These are phyloP conservation scores for Malassezia restricta DNA, from an alignment of 1,284 basidiomycete genomes.

Conservation along the genomic window DNA sequence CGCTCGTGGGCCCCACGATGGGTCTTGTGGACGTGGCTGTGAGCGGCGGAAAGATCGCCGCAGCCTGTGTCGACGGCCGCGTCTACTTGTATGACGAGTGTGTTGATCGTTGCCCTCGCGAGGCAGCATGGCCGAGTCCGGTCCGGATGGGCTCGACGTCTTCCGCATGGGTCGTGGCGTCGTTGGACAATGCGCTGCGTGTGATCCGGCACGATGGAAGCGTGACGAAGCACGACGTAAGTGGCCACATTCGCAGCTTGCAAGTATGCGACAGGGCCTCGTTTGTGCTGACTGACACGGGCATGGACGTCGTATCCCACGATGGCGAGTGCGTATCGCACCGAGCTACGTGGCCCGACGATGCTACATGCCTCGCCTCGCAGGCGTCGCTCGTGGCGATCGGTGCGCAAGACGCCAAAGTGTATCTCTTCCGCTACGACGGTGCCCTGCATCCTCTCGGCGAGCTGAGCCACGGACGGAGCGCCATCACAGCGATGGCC, in stretches of 20 bases:
- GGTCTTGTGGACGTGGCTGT: background rate
- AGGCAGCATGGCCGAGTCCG: background rate
- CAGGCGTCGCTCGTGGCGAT: constrained; percentile 55
- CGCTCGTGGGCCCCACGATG: background rate
- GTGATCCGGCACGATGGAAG: background rate
- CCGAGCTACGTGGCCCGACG: background rate
- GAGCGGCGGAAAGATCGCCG: background rate
- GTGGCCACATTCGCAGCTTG: constrained; percentile 57
- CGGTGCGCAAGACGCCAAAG: constrained; percentile 52
- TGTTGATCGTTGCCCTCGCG: background rate
- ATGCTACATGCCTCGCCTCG: constrained; percentile 49
- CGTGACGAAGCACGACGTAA: background rate
- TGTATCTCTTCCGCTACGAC: constrained; percentile 24
- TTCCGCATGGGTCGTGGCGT: background rate
- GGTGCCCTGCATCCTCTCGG: constrained; percentile 48
- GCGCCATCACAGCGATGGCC: constrained; percentile 58
- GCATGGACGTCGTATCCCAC: constrained; percentile 53
- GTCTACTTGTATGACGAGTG: constrained; percentile 6
- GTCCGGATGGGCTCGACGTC: background rate
- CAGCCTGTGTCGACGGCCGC: constrained; percentile 12
- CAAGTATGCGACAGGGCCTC: constrained; percentile 16
- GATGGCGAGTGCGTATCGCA: background rate
- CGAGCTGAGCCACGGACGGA: constrained; percentile 17
- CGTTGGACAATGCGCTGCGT: constrained; percentile 13
- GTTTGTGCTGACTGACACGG: constrained; percentile 60